These are phyloP conservation scores for Exsudoporus floridanus DNA, from an alignment of 1,284 basidiomycete genomes.

Conservation along the genomic window DNA sequence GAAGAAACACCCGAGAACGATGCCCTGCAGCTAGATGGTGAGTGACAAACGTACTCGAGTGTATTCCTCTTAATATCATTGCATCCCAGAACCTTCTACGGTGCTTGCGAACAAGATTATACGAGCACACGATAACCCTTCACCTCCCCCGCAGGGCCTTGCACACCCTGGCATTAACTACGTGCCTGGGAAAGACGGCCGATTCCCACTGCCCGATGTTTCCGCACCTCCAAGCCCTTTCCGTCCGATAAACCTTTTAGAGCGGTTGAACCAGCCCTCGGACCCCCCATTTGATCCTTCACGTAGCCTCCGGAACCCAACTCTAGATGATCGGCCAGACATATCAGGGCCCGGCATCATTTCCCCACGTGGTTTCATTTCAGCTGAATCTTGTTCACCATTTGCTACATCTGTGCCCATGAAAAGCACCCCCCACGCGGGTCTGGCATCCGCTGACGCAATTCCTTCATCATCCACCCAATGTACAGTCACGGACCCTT, in stretches of 20 bases:
- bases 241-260: slow-evolving; percentile 34
- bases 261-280: slow-evolving; percentile 24
- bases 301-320: not conserved
- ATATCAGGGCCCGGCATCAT: not conserved
- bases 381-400: slow-evolving; percentile 42
- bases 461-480: slow-evolving; percentile 14
- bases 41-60: slow-evolving; percentile 20
- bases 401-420: slow-evolving; percentile 11
- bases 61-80: slow-evolving; percentile 7
- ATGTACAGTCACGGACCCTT: slow-evolving; percentile 38
- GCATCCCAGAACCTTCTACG: slow-evolving; percentile 58
- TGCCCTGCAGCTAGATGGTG: slow-evolving; percentile 44
- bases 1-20: slow-evolving; percentile 49
- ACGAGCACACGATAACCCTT: slow-evolving; percentile 70
- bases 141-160: slow-evolving; percentile 59
- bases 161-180: slow-evolving; percentile 20
- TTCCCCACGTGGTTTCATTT: slow-evolving; percentile 39
- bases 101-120: slow-evolving; percentile 61
- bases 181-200: slow-evolving; percentile 17
- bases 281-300: slow-evolving; percentile 5
- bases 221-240: slow-evolving; percentile 33
- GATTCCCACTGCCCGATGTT: slow-evolving; percentile 13
- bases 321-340: slow-evolving; percentile 3
- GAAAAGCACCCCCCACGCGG: slow-evolving; percentile 1
- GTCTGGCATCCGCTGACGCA: slow-evolving; percentile 6